phyloP scores from a whole-genome alignment of 768 basidiomycete species.

The Melanogaster broomeanus region DNA sequence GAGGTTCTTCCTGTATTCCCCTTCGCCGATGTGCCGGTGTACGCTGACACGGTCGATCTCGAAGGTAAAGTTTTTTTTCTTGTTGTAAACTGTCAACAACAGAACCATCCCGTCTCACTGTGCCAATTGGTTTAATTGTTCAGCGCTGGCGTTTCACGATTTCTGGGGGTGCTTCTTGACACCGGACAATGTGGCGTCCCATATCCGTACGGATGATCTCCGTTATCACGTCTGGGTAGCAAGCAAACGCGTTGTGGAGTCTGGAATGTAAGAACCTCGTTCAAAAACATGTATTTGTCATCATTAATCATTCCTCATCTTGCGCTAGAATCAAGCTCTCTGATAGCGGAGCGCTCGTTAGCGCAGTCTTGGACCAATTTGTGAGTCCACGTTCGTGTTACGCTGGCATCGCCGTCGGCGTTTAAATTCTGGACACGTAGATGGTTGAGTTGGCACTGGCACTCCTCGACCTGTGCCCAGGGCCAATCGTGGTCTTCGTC shows the following conservation, averaged over 20 bases:
- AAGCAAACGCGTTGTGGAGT: slow-evolving; percentile 30
- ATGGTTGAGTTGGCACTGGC: slow-evolving; percentile 50
- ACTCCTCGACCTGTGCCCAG: slow-evolving; percentile 44
- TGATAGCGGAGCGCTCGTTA: slow-evolving; percentile 17
- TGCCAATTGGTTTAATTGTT: background rate
- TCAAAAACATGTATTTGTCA: background rate
- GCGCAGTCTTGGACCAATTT: slow-evolving; percentile 28
- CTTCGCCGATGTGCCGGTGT: slow-evolving; percentile 27
- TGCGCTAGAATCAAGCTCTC: slow-evolving; percentile 11
- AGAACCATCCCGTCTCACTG: background rate
- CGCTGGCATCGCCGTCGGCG: background rate
- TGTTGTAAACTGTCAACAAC: background rate
- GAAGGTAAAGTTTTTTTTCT: slow-evolving; percentile 42
- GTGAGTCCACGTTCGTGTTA: slow-evolving; percentile 24
- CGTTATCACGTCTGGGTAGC: slow-evolving; percentile 38
- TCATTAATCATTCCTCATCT: background rate
- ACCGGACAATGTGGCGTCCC: slow-evolving; percentile 31
- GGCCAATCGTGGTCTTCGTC: slow-evolving; percentile 52
- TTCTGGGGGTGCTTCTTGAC: slow-evolving; percentile 36
- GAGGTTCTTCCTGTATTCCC: slow-evolving; percentile 36
- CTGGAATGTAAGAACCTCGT: slow-evolving; percentile 12
- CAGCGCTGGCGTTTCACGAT: slow-evolving; percentile 36
- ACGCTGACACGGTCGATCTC: slow-evolving; percentile 44
- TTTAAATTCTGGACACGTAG: slow-evolving; percentile 30
- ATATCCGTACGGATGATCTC: slow-evolving; percentile 25